Evolutionary conservation across 805 yeast genomes (phyloP).

Genomic region (Wickerhamomyces ciferrii): DNA sequence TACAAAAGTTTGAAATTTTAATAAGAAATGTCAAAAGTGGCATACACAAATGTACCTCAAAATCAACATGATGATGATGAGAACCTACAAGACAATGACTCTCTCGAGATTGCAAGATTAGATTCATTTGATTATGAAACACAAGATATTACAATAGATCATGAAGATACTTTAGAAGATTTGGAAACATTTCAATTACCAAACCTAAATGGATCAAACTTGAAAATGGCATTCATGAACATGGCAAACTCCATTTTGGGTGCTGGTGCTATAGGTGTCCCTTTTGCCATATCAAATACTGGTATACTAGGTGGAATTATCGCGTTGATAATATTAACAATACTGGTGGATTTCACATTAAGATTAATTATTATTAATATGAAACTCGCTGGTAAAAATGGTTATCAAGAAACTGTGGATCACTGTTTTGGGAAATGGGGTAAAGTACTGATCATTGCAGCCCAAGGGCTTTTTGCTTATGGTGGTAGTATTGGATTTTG

Average conservation of each 20-base stretch:
- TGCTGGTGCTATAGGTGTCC: constrained; percentile 94
- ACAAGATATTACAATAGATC: neutral
- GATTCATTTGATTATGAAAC: constrained; percentile 20
- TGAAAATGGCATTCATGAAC: constrained; percentile 92
- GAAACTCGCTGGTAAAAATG: constrained; percentile 64
- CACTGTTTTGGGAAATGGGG: constrained; percentile 77
- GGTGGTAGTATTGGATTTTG: constrained; percentile 95
- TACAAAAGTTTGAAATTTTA: neutral
- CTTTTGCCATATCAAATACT: constrained; percentile 77
- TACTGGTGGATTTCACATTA: constrained; percentile 85
- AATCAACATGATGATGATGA: neutral
- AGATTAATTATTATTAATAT: constrained; percentile 78
- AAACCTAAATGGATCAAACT: constrained; percentile 37
- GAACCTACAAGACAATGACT: neutral
- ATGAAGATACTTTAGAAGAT: neutral
- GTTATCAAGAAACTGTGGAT: constrained; percentile 83
- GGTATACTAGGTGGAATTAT: constrained; percentile 75
- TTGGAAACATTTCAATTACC: neutral
- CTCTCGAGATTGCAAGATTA: constrained; percentile 9
- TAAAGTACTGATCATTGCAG: constrained; percentile 54
- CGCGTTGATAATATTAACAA: constrained; percentile 52
- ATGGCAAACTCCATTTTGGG: constrained; percentile 95
- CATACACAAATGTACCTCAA: constrained; percentile 8
- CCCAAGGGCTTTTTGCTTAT: constrained; percentile 87
- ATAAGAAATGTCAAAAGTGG: constrained; percentile 3